Base-by-base conservation (phyloP, 75 land plant species). In the Larix kaempferi region DNA sequence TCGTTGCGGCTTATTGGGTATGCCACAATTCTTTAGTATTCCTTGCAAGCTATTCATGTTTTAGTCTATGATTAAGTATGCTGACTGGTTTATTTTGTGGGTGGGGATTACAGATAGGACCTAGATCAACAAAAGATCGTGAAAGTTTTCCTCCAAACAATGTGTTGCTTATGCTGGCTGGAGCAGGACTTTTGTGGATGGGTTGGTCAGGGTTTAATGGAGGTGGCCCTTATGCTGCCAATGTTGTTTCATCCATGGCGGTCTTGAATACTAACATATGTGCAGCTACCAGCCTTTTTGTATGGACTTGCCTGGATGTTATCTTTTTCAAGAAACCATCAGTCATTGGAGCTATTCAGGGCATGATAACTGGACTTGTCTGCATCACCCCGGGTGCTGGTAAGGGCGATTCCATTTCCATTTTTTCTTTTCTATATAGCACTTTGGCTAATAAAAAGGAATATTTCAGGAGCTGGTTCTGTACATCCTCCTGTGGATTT, bases 171-270 rank as follows among this genome's bases (percentile, higher is more conserved):
- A 88, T 79, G 82, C 82, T 94, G 0, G 86, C 89, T 33, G 94
- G 94, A 1, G 94, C 94, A 5, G 94, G 94, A 71, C 76, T 94
- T 55, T 76, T 94, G n/a, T 94, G 96, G 96, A 76, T 94, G 92
- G 96, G 96, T 0, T 94, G 96, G 96, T 59, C 85, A 3, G 96
- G 96, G 3, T 94, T 94, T 89, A 92, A 94, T 77, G 96, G 96
- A 5, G 96, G 94, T 3, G 94, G 81, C 7, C 96, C 96, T 0
- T 90, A 83, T 58, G 78, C 94, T 0, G 96, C 96, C 22, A 92
- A 92, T 79, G 59, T 89, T 13, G 86, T 49, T 74, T 59, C 74
- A 72, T 72, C 74, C 60, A 76, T 94, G 14, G 96, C 96, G 3
- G 81, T 90, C 16, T 60, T 91, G 58, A 93, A 91, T 81, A 93